These are phyloP conservation scores for Cytospora piceae DNA, from an alignment of 2,329 filamentous ascomycete species.

Conservation along the genomic window DNA sequence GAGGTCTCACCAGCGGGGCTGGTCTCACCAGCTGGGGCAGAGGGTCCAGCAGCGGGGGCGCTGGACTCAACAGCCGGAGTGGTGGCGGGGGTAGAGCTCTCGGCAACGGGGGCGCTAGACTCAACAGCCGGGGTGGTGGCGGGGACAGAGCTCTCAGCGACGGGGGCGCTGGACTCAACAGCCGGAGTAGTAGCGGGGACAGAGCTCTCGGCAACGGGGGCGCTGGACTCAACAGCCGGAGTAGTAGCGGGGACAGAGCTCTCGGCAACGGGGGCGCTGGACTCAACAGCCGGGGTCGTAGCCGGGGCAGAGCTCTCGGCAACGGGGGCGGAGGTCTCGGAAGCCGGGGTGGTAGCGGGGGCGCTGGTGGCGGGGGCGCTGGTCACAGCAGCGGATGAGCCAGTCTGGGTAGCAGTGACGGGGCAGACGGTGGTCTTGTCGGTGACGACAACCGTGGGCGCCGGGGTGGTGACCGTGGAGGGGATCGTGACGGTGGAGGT, in stretches of 20 bases:
- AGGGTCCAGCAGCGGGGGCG: too few relatives aligned
- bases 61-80: too few relatives aligned
- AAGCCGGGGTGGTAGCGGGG: background rate
- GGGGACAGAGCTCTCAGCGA: too few relatives aligned
- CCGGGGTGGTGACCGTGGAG: constrained; percentile 32
- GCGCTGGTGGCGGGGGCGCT: constrained; percentile 1
- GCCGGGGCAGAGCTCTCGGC: background rate
- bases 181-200: too few relatives aligned
- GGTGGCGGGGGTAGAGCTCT: too few relatives aligned
- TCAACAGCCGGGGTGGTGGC: too few relatives aligned
- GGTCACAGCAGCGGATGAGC: background rate
- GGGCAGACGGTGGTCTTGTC: constrained; percentile 27
- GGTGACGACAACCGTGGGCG: constrained; percentile 31
- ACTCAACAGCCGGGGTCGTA: too few relatives aligned
- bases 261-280: background rate
- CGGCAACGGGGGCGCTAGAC: too few relatives aligned
- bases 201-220: background rate
- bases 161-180: too few relatives aligned
- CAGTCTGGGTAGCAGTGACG: constrained; percentile 11
- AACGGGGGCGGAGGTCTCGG: constrained; percentile 15
- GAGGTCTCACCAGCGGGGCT: constrained; percentile 1
- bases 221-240: too few relatives aligned
- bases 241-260: background rate
- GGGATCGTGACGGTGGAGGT: constrained; percentile 33
- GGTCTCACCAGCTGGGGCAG: too few relatives aligned